Evolutionary conservation across 495 filamentous ascomycete species (phyloP).

Genomic region (Rostrohypoxylon terebratum): DNA sequence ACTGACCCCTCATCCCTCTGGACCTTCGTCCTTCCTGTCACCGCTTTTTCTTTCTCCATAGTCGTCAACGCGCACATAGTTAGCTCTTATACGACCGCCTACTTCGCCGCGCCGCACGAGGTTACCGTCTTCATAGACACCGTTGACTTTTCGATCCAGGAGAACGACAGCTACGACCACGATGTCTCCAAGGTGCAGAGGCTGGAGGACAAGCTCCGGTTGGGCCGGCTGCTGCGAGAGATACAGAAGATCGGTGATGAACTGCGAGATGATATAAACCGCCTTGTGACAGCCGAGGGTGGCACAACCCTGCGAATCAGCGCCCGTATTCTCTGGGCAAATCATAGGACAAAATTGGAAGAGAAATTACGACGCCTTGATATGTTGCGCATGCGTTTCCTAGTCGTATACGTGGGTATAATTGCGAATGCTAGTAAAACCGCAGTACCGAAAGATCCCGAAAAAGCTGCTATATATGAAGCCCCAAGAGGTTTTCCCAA

Average conservation of each 20-base stretch:
- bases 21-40: conserved; percentile 60
- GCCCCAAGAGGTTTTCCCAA: conserved; percentile 50
- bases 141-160: conserved; percentile 60
- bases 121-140: conserved; percentile 62
- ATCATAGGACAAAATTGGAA: conserved; percentile 58
- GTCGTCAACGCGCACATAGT: conserved; percentile 57
- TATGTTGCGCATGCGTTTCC: conserved; percentile 67
- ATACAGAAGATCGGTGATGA: conserved; percentile 68
- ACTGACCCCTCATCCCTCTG: conserved; percentile 56
- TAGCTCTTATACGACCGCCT: conserved; percentile 58
- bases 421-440: conserved; percentile 56
- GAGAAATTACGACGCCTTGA: conserved; percentile 69
- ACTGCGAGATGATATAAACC: conserved; percentile 61
- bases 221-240: conserved; percentile 62
- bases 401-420: conserved; percentile 67
- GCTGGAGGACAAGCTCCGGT: conserved; percentile 64
- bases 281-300: conserved; percentile 57
- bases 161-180: conserved; percentile 67
- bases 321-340: conserved; percentile 63
- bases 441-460: conserved; percentile 51
- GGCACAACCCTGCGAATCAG: conserved; percentile 58
- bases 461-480: conserved; percentile 45
- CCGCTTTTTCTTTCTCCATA: conserved; percentile 61
- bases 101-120: conserved; percentile 61
- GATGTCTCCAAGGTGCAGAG: conserved; percentile 62